Evolutionary conservation across 345 rosid species (phyloP).

Genomic region (Heritiera fomes): DNA sequence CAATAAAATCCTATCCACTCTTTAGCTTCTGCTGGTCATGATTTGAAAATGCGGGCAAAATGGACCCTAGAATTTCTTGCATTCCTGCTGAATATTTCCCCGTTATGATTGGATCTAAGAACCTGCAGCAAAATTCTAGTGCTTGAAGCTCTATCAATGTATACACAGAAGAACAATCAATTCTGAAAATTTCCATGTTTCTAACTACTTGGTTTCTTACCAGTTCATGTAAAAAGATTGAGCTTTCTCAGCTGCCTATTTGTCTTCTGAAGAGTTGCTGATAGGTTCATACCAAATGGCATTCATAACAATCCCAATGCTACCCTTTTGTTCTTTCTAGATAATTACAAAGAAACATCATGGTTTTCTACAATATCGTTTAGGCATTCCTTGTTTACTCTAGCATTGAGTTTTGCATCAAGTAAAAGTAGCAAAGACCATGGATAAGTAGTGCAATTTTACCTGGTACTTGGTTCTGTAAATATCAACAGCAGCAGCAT

Average conservation of each 20-base stretch:
- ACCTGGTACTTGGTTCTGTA: constrained; percentile 63
- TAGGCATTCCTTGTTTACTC: too few species aligned
- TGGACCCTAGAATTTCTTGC: constrained; percentile 45
- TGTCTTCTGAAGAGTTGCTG: constrained; percentile 51
- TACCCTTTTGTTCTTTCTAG: constrained; percentile 56
- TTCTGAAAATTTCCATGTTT: neutral
- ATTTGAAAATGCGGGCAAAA: constrained; percentile 51
- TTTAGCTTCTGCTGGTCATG: constrained; percentile 39
- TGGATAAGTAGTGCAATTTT: neutral
- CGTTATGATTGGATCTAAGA: constrained; percentile 58
- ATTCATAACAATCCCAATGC: constrained; percentile 61
- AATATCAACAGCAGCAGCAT: constrained; percentile 49
- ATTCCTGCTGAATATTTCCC: constrained; percentile 65
- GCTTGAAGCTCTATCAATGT: neutral
- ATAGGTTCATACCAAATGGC: constrained; percentile 61
- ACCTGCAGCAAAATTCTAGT: constrained; percentile 40
- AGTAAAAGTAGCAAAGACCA: neutral
- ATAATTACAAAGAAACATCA: neutral
- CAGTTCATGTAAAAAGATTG: constrained; percentile 58
- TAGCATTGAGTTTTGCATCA: too few species aligned
- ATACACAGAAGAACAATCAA: neutral
- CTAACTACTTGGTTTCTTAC: constrained; percentile 32
- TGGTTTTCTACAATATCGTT: neutral
- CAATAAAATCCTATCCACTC: constrained; percentile 58
- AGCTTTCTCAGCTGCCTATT: constrained; percentile 61